Percentiles rank a stretch among this genome's conserved stretches.
Conservation (phyloP, 176 grass and related monocot species). For the Oropetium thomaeum region DNA sequence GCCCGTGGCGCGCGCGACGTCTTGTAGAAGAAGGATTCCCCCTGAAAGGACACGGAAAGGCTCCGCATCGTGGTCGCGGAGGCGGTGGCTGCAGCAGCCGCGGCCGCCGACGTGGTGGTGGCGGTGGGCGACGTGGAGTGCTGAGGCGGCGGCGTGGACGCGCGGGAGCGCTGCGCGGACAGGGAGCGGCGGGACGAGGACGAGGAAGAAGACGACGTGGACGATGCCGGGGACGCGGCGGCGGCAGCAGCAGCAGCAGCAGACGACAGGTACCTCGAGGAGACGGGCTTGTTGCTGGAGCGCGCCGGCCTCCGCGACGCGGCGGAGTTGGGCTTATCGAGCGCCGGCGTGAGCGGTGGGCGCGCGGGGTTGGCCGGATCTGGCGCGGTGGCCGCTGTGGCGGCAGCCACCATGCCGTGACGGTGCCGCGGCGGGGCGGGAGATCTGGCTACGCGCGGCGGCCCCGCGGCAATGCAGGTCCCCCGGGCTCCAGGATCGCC, state of each 20-base stretch:
- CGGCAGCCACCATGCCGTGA: slow-evolving; percentile 64
- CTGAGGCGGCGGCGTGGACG: slow-evolving; percentile 64
- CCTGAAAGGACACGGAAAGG: slow-evolving; percentile 95
- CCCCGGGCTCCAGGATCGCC: slow-evolving; percentile 32
- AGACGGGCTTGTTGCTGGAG: slow-evolving; percentile 59
- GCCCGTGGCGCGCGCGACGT: slow-evolving; percentile 56
- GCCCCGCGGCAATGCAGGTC: slow-evolving; percentile 48
- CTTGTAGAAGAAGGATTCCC: slow-evolving; percentile 93
- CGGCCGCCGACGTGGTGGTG: slow-evolving; percentile 12
- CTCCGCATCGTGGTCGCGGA: slow-evolving; percentile 80
- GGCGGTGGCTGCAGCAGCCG: background rate
- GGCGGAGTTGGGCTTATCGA: slow-evolving; percentile 62
- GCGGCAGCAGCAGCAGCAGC: too few species aligned
- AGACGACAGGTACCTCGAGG: slow-evolving; percentile 50
- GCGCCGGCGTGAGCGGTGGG: slow-evolving; percentile 53
- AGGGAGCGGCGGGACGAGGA: slow-evolving; percentile 57
- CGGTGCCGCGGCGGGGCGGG: slow-evolving; percentile 24
- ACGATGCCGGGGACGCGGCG: slow-evolving; percentile 41
- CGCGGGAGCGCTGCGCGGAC: slow-evolving; percentile 50
- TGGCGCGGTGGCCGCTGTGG: slow-evolving; percentile 52
- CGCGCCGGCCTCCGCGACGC: slow-evolving; percentile 24
- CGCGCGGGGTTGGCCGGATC: slow-evolving; percentile 43
- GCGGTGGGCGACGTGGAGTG: slow-evolving; percentile 41
- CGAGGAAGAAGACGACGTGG: slow-evolving; percentile 42
- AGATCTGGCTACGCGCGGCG: slow-evolving; percentile 44